Percentiles rank a stretch among this genome's conserved stretches.
Evolutionary conservation across 169 alveolate species (phyloP).

Genomic region (Babesia ovata): DNA sequence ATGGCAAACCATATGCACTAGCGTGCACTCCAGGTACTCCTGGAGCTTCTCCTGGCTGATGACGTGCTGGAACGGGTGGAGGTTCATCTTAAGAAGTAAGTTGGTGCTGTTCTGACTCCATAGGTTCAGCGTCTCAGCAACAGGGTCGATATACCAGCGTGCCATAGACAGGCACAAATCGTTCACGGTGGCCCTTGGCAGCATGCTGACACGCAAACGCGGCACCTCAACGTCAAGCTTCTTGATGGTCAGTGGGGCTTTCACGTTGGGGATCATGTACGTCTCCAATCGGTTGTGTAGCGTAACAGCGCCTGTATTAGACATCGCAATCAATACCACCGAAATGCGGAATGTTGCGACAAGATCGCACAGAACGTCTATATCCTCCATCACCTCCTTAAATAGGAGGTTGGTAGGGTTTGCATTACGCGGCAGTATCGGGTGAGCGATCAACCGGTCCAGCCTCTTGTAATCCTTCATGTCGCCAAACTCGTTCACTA

Average conservation of each 20-base stretch:
- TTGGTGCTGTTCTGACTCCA: constrained; percentile 71
- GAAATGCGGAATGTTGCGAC: neutral
- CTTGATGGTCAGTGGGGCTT: constrained; percentile 1
- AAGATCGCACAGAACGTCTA: constrained; percentile 8
- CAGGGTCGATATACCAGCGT: constrained; percentile 70
- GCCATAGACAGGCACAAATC: constrained; percentile 48
- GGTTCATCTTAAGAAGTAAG: constrained; percentile 68
- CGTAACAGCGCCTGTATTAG: constrained; percentile 10
- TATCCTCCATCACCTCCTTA: constrained; percentile 24
- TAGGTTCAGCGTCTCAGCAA: constrained; percentile 68
- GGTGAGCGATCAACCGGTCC: constrained; percentile 31
- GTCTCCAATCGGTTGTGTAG: constrained; percentile 14
- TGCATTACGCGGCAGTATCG: neutral
- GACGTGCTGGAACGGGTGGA: constrained; percentile 77
- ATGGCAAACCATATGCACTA: constrained; percentile 36
- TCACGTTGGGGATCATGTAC: constrained; percentile 12
- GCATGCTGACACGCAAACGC: constrained; percentile 23
- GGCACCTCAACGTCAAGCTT: constrained; percentile 38
- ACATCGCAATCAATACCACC: constrained; percentile 23
- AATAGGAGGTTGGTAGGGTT: constrained; percentile 6
- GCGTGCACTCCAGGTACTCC: constrained; percentile 29
- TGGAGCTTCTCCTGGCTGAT: constrained; percentile 65
- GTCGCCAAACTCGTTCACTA: constrained; percentile 47
- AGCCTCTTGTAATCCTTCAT: constrained; percentile 30
- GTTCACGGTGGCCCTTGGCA: neutral